phyloP scores from a whole-genome alignment of 805 yeast species.

The Wickerhamomyces kurtzmanii region DNA sequence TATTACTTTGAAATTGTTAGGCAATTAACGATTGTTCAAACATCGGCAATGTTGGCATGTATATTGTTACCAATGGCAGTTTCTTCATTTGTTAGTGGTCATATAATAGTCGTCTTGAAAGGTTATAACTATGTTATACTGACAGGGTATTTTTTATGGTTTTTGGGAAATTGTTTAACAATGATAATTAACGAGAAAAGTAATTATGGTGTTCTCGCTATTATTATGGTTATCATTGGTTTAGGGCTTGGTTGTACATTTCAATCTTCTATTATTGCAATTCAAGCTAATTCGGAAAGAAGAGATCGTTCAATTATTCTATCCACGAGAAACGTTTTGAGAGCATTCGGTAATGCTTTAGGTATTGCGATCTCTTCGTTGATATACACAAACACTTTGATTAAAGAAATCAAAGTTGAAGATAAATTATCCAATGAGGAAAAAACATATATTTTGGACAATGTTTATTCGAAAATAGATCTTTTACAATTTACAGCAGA shows the following conservation, averaged over 20 bases:
- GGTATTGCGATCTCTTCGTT: conserved; percentile 35
- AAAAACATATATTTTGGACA: conserved; percentile 1
- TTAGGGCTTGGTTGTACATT: conserved; percentile 27
- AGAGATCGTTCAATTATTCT: conserved; percentile 50
- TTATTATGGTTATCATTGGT: conserved; percentile 26
- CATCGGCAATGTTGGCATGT: conserved; percentile 30
- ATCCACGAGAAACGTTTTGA: conserved; percentile 42
- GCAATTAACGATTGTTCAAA: conserved; percentile 25
- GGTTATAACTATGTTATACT: conserved; percentile 30
- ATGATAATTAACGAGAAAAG: conserved; percentile 21
- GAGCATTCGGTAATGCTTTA: conserved; percentile 51
- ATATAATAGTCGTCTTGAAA: conserved; percentile 30
- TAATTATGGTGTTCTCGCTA: conserved; percentile 20
- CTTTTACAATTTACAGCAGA: neutral
- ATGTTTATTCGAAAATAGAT: conserved; percentile 3
- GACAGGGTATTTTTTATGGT: conserved; percentile 32
- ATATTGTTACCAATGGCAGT: conserved; percentile 33
- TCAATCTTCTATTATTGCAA: conserved; percentile 28
- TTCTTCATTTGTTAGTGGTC: conserved; percentile 34
- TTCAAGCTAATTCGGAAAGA: conserved; percentile 40
- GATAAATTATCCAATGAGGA: neutral
- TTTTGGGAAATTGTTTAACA: conserved; percentile 26
- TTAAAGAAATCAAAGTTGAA: neutral
- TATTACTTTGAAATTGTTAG: conserved; percentile 37
- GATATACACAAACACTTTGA: conserved; percentile 6